Conservation (phyloP, 2,329 filamentous ascomycete species). For the Aspergillus sojae region DNA sequence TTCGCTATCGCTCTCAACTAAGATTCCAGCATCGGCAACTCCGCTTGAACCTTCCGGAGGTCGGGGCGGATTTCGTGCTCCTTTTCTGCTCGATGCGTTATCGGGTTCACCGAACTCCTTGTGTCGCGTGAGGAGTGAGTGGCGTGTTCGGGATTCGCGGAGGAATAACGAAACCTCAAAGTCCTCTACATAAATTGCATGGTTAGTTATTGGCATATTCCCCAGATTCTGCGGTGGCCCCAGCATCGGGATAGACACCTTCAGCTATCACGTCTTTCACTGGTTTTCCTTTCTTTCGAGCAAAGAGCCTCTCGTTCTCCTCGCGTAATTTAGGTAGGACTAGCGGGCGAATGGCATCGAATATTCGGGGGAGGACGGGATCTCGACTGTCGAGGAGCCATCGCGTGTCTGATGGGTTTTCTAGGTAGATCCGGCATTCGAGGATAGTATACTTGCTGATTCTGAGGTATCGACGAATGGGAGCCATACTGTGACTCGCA, state of each 20-base stretch:
- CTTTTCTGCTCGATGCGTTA: background rate
- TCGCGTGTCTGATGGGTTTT: conserved; percentile 79
- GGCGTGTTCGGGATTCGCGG: conserved; percentile 80
- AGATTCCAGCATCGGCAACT: conserved; percentile 43
- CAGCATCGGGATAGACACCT: conserved; percentile 55
- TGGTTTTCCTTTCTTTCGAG: conserved; percentile 74
- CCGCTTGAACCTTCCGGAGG: conserved; percentile 1
- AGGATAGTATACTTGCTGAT: conserved; percentile 92
- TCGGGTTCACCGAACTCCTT: conserved; percentile 69
- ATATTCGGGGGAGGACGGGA: conserved; percentile 77
- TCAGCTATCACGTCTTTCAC: conserved; percentile 86
- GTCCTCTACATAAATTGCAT: conserved; percentile 64
- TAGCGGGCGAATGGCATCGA: conserved; percentile 79
- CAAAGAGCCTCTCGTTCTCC: conserved; percentile 65
- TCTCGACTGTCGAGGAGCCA: conserved; percentile 81
- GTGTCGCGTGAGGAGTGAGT: conserved; percentile 82
- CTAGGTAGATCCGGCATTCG: conserved; percentile 95
- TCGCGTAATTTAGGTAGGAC: conserved; percentile 91
- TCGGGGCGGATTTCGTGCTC: conserved; percentile 26
- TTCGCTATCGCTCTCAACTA: conserved; percentile 66
- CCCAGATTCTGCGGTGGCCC: background rate
- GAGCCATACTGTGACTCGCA: conserved; percentile 66
- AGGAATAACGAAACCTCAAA: conserved; percentile 96
- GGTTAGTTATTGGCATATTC: conserved; percentile 1
- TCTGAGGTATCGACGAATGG: conserved; percentile 83